Evolutionary conservation across 306 rosid species (phyloP).

Genomic region (Parietaria judaica): DNA sequence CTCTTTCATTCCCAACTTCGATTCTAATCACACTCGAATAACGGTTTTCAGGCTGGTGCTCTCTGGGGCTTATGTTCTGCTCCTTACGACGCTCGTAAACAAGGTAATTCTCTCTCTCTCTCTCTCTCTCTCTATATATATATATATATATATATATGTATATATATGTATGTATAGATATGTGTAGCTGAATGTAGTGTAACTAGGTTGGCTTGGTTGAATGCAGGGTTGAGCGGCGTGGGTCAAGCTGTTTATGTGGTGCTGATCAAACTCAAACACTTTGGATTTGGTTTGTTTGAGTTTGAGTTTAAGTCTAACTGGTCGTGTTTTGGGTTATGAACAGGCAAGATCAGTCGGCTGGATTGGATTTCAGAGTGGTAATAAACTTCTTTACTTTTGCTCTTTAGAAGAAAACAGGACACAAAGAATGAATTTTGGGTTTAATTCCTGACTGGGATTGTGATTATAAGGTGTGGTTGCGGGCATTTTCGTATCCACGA

Average conservation of each 20-base stretch:
- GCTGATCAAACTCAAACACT: neutral
- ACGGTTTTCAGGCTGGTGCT: slow-evolving; percentile 64
- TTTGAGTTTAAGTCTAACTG: slow-evolving; percentile 5
- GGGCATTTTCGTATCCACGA: slow-evolving; percentile 43
- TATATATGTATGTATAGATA: neutral
- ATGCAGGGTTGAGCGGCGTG: slow-evolving; percentile 56
- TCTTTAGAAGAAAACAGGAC: too few species aligned
- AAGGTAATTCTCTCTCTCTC: too few species aligned
- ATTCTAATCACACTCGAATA: neutral
- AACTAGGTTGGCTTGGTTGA: neutral
- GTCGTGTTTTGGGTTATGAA: slow-evolving; percentile 6
- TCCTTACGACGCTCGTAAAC: slow-evolving; percentile 63
- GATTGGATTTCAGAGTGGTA: slow-evolving; percentile 61
- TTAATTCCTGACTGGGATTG: neutral
- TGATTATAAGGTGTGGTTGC: slow-evolving; percentile 49
- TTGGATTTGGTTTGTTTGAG: neutral
- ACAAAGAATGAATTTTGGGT: too few species aligned
- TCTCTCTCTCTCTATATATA: too few species aligned
- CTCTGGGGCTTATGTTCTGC: slow-evolving; percentile 76
- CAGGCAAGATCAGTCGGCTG: slow-evolving; percentile 54
- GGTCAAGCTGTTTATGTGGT: slow-evolving; percentile 67
- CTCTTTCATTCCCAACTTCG: neutral
- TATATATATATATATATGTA: neutral
- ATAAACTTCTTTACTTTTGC: neutral
- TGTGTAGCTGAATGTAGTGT: neutral